These are phyloP conservation scores for Panellus pusillus DNA, from an alignment of 768 basidiomycete genomes.

Conservation along the genomic window DNA sequence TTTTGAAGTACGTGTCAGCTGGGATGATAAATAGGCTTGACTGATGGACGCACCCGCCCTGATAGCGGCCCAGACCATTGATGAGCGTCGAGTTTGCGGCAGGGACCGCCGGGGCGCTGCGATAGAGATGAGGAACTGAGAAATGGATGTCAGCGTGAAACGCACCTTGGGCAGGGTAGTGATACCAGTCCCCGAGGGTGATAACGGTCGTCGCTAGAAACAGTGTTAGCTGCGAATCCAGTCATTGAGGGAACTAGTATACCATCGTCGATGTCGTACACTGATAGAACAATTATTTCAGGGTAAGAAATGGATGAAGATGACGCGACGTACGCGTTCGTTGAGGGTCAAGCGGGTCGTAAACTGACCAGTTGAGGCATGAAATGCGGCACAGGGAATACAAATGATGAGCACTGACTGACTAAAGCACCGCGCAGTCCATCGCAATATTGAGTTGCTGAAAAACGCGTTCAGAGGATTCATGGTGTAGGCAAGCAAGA, in stretches of 20 bases:
- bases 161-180: not conserved
- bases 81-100: slow-evolving; percentile 8
- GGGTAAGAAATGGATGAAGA: slow-evolving; percentile 9
- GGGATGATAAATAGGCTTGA: not conserved
- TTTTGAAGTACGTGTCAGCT: slow-evolving; percentile 23
- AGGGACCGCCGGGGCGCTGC: not conserved
- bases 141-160: not conserved
- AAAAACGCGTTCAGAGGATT: not conserved
- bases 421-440: slow-evolving; percentile 14
- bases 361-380: not conserved
- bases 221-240: slow-evolving; percentile 14
- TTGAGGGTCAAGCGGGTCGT: slow-evolving; percentile 29
- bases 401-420: not conserved
- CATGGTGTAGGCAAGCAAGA: not conserved
- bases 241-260: not conserved
- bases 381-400: not conserved
- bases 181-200: slow-evolving; percentile 40
- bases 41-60: not conserved
- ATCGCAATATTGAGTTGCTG: slow-evolving; percentile 21
- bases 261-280: slow-evolving; percentile 32
- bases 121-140: not conserved
- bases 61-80: not conserved
- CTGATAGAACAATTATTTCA: not conserved
- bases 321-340: slow-evolving; percentile 7
- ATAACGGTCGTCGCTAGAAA: slow-evolving; percentile 37